Evolutionary conservation across 768 basidiomycete genomes (phyloP).

Genomic region (Calocybe gangraenosa): DNA sequence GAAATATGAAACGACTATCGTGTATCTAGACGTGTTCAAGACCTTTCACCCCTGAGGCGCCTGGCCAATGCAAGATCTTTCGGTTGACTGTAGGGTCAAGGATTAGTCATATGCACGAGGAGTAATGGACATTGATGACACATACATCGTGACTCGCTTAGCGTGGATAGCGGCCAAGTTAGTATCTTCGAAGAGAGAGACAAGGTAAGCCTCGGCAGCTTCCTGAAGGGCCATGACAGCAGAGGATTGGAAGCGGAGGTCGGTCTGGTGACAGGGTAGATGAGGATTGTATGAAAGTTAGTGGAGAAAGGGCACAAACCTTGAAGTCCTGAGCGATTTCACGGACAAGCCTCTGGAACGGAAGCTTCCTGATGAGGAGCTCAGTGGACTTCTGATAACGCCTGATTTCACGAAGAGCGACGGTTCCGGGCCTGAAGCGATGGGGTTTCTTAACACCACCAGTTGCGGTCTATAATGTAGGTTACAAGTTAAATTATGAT

Average conservation of each 20-base stretch:
- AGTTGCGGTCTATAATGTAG: slow-evolving; percentile 54
- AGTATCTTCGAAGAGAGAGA: slow-evolving; percentile 84
- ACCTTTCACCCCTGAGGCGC: slow-evolving; percentile 83
- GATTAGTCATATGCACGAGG: slow-evolving; percentile 16
- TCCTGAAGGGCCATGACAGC: slow-evolving; percentile 94
- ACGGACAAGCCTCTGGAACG: slow-evolving; percentile 98
- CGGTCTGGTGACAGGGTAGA: slow-evolving; percentile 46
- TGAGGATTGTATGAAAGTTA: slow-evolving; percentile 2
- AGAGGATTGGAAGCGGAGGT: slow-evolving; percentile 93
- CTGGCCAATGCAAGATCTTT: slow-evolving; percentile 87
- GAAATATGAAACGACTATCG: background rate
- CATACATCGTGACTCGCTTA: slow-evolving; percentile 71
- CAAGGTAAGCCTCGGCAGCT: slow-evolving; percentile 86
- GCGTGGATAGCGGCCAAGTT: slow-evolving; percentile 91
- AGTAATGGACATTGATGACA: slow-evolving; percentile 7
- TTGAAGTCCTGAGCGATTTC: slow-evolving; percentile 98
- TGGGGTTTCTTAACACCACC: slow-evolving; percentile 99
- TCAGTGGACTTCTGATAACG: slow-evolving; percentile 99
- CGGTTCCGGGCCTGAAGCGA: slow-evolving; percentile 95
- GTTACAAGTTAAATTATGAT: slow-evolving; percentile 18
- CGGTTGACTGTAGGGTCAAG: slow-evolving; percentile 52
- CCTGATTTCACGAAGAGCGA: slow-evolving; percentile 98
- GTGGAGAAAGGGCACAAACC: slow-evolving; percentile 34
- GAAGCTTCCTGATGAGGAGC: slow-evolving; percentile 98
- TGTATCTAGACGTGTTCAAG: slow-evolving; percentile 36